Percentiles rank a stretch among this genome's conserved stretches.
These are phyloP conservation scores for Wickerhamiella sorbophila DNA, from an alignment of 805 yeast genomes.

Conservation along the genomic window DNA sequence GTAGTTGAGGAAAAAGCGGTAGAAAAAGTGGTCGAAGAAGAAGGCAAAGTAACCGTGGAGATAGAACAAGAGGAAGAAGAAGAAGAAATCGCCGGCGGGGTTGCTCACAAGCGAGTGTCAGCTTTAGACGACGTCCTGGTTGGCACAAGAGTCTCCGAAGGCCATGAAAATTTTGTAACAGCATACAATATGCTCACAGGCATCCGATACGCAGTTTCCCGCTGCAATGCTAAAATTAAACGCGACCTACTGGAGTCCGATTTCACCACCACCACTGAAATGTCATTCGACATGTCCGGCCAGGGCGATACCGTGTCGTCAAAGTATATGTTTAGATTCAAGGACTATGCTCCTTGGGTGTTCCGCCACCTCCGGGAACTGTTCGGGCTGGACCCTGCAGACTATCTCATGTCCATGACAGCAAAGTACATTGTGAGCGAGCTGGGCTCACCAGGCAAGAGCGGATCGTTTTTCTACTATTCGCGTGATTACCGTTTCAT, in stretches of 20 bases:
- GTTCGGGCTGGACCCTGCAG: slow-evolving; percentile 91
- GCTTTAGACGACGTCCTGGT: slow-evolving; percentile 38
- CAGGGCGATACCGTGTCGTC: slow-evolving; percentile 86
- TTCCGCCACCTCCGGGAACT: slow-evolving; percentile 67
- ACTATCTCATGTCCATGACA: slow-evolving; percentile 80
- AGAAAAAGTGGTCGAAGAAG: no score
- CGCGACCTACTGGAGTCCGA: slow-evolving; percentile 56
- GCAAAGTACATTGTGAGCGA: slow-evolving; percentile 87
- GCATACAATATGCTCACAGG: slow-evolving; percentile 98
- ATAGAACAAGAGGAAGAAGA: slow-evolving; percentile 1
- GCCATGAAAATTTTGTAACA: slow-evolving; percentile 82
- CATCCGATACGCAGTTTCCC: slow-evolving; percentile 83
- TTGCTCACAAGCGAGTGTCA: slow-evolving; percentile 10
- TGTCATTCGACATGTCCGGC: slow-evolving; percentile 72
- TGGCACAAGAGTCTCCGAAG: slow-evolving; percentile 78
- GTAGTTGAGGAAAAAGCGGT: no score
- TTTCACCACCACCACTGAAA: slow-evolving; percentile 56
- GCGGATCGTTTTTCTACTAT: slow-evolving; percentile 92
- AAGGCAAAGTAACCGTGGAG: background rate
- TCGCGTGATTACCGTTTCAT: slow-evolving; percentile 88
- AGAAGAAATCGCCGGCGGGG: slow-evolving; percentile 9
- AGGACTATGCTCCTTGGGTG: slow-evolving; percentile 91
- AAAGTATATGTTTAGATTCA: slow-evolving; percentile 88
- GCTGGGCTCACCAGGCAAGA: slow-evolving; percentile 89
- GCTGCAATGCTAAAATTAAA: slow-evolving; percentile 71